phyloP scores from a whole-genome alignment of 2,329 filamentous ascomycete genomes.

The Septoria linicola region DNA sequence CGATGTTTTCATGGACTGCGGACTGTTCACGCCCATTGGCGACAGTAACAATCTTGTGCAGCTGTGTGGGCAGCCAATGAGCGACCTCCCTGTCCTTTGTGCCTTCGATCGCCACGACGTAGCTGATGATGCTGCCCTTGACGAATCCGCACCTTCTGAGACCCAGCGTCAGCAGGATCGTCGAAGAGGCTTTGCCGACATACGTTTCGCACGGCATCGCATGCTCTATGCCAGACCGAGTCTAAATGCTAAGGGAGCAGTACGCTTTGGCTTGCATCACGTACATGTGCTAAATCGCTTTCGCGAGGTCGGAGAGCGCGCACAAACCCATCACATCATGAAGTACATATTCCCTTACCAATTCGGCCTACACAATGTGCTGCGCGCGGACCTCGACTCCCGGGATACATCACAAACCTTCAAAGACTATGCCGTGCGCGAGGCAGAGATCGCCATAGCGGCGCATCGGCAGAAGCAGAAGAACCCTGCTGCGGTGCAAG shows the following conservation, averaged over 20 bases:
- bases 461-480: background rate
- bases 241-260: slow-evolving; percentile 64
- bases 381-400: slow-evolving; percentile 66
- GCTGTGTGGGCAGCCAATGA: slow-evolving; percentile 68
- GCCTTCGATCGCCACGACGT: background rate
- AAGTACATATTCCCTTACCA: slow-evolving; percentile 94
- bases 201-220: slow-evolving; percentile 74
- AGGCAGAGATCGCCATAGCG: slow-evolving; percentile 66
- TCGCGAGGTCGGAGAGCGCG: slow-evolving; percentile 47
- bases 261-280: slow-evolving; percentile 74
- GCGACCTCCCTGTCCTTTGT: slow-evolving; percentile 41
- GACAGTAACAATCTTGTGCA: slow-evolving; percentile 69
- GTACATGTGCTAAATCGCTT: slow-evolving; percentile 82
- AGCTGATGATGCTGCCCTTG: background rate
- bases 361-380: slow-evolving; percentile 89
- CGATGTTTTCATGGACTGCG: slow-evolving; percentile 71
- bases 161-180: background rate
- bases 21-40: slow-evolving; percentile 67
- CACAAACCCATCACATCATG: slow-evolving; percentile 68
- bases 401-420: slow-evolving; percentile 69
- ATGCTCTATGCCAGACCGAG: slow-evolving; percentile 81
- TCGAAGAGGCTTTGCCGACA: slow-evolving; percentile 39
- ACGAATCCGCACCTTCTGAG: background rate
- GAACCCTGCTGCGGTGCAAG: background rate
- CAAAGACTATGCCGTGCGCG: slow-evolving; percentile 81